Evolutionary conservation across 345 rosid species (phyloP).

Genomic region (Theobroma cacao): DNA sequence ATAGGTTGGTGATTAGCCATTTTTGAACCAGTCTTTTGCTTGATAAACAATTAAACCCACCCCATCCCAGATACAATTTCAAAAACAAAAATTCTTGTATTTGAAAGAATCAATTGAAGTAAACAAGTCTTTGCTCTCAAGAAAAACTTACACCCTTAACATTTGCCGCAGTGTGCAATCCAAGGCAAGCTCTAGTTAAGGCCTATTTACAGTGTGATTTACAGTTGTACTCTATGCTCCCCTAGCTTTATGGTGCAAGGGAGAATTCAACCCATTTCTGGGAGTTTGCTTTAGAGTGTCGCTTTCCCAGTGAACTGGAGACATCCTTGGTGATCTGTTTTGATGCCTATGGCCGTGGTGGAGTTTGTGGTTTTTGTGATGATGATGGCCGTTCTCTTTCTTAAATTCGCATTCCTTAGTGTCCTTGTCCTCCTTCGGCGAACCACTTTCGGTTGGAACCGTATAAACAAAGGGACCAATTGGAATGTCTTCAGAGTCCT

Average conservation of each 20-base stretch:
- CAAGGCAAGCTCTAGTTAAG: not conserved
- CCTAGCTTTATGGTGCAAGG: conserved; percentile 20
- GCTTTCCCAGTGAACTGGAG: conserved; percentile 24
- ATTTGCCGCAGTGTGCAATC: not conserved
- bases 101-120: conserved; percentile 20
- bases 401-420: conserved; percentile 27
- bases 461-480: conserved; percentile 63
- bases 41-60: not conserved
- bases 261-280: conserved; percentile 37
- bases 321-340: conserved; percentile 30
- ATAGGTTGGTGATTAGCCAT: not conserved
- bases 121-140: not conserved
- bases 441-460: conserved; percentile 43
- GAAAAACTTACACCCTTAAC: not conserved
- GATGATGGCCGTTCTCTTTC: conserved; percentile 37
- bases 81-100: not conserved
- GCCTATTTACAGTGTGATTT: conserved; percentile 5
- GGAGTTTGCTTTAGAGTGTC: conserved; percentile 21
- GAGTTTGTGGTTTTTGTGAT: not conserved
- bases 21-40: conserved; percentile 14
- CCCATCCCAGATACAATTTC: not conserved
- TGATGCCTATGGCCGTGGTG: conserved; percentile 20
- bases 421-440: conserved; percentile 16
- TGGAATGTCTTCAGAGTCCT: conserved; percentile 51
- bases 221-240: conserved; percentile 6